Conservation (phyloP, 1,284 basidiomycete genomes). For the Schizopora paradoxa region DNA sequence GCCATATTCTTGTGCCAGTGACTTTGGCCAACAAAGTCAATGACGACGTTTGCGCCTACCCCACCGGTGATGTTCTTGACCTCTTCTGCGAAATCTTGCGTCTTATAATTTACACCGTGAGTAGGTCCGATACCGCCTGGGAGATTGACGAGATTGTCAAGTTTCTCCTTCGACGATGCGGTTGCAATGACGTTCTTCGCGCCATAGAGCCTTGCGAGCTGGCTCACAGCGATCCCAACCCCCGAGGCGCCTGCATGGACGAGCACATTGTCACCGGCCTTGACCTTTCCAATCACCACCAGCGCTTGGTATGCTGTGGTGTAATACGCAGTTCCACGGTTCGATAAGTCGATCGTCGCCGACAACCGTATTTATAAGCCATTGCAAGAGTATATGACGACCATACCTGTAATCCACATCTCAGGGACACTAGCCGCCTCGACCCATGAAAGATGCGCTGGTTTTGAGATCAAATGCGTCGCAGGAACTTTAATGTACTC, state of each 20-base stretch:
- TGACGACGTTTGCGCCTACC: constrained; percentile 74
- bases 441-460: constrained; percentile 68
- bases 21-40: constrained; percentile 84
- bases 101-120: constrained; percentile 83
- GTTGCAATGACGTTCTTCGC: constrained; percentile 80
- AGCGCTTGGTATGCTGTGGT: constrained; percentile 76
- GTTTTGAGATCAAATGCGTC: constrained; percentile 74
- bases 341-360: not conserved
- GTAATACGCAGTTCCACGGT: constrained; percentile 9
- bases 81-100: constrained; percentile 69
- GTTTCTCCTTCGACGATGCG: constrained; percentile 81
- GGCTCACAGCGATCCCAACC: constrained; percentile 88
- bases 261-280: constrained; percentile 71
- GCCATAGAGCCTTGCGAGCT: constrained; percentile 72
- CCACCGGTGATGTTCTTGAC: constrained; percentile 59
- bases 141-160: constrained; percentile 67
- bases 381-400: not conserved
- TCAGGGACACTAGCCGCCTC: constrained; percentile 87
- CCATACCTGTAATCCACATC: constrained; percentile 76
- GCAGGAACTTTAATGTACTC: constrained; percentile 76
- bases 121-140: constrained; percentile 53
- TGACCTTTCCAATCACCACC: constrained; percentile 63
- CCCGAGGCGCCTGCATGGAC: constrained; percentile 90
- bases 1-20: constrained; percentile 85
- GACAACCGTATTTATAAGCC: not conserved